Conservation (phyloP, 2,329 filamentous ascomycete genomes). For the Coniochaeta sp. region DNA sequence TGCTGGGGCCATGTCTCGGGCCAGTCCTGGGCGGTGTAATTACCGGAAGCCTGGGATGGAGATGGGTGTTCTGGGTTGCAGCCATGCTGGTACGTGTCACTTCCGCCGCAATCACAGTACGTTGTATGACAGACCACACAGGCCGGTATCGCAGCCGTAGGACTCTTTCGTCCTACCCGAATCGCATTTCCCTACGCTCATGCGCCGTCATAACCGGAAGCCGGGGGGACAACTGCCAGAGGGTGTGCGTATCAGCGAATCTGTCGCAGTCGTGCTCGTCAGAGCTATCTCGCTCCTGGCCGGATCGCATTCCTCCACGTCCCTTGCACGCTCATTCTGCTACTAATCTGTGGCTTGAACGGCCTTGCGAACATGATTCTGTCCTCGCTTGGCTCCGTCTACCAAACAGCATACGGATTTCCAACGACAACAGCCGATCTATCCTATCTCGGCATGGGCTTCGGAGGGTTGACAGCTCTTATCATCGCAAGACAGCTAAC, state of each 20-base stretch:
- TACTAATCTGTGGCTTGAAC: background rate
- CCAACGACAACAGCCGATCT: background rate
- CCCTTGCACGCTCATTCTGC: background rate
- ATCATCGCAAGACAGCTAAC: background rate
- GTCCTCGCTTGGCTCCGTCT: background rate
- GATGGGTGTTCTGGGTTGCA: background rate
- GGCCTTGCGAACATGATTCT: background rate
- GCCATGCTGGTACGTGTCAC: background rate
- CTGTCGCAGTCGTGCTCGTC: background rate
- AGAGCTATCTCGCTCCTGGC: background rate
- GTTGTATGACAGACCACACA: background rate
- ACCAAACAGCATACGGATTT: background rate
- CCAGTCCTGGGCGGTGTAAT: background rate
- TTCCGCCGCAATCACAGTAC: background rate
- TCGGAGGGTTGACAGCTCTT: background rate
- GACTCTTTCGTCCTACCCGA: background rate
- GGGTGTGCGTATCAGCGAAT: background rate
- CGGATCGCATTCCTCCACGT: conserved; percentile 20
- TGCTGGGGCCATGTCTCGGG: background rate
- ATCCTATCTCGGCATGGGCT: background rate
- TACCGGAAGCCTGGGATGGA: background rate
- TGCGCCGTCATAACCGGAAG: background rate
- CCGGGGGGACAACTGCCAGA: background rate
- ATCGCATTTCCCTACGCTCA: background rate
- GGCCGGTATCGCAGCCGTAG: background rate